Conservation (phyloP, 2,329 filamentous ascomycete genomes). For the Sclerotinia minor region DNA sequence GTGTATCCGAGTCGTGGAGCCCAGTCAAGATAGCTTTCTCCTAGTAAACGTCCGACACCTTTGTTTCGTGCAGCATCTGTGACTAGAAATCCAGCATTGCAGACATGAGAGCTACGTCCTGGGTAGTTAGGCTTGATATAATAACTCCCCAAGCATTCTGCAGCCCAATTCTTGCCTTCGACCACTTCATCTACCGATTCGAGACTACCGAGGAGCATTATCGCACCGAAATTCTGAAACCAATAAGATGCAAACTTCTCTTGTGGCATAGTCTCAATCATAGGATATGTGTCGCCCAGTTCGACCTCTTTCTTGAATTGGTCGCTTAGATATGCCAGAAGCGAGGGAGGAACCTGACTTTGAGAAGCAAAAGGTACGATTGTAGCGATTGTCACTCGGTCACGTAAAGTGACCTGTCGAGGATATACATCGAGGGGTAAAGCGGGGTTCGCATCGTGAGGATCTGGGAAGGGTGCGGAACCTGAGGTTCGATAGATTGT, state of each 20-base stretch:
- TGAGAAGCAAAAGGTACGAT: slow-evolving; percentile 66
- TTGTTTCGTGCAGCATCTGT: slow-evolving; percentile 56
- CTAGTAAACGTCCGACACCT: slow-evolving; percentile 57
- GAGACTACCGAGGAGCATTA: slow-evolving; percentile 68
- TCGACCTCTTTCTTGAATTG: slow-evolving; percentile 72
- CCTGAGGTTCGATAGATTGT: slow-evolving; percentile 57
- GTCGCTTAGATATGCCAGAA: slow-evolving; percentile 64
- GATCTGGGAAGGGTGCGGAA: slow-evolving; percentile 51
- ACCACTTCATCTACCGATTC: slow-evolving; percentile 52
- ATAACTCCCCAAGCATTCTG: slow-evolving; percentile 67
- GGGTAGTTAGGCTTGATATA: slow-evolving; percentile 76
- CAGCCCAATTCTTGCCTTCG: slow-evolving; percentile 60
- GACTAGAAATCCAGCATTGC: slow-evolving; percentile 63
- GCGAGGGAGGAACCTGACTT: slow-evolving; percentile 59
- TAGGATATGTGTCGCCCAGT: slow-evolving; percentile 71
- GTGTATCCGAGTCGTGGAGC: slow-evolving; percentile 63
- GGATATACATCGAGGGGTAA: slow-evolving; percentile 51
- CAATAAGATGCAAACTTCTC: slow-evolving; percentile 67
- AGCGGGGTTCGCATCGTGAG: slow-evolving; percentile 52
- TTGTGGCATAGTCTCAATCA: slow-evolving; percentile 62
- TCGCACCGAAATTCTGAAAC: slow-evolving; percentile 71
- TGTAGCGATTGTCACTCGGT: slow-evolving; percentile 66
- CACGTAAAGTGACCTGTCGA: slow-evolving; percentile 64
- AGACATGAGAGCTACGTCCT: slow-evolving; percentile 71
- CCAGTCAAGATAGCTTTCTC: slow-evolving; percentile 59